phyloP scores from a whole-genome alignment of 495 filamentous ascomycete species.

The Immersiella caudata region DNA sequence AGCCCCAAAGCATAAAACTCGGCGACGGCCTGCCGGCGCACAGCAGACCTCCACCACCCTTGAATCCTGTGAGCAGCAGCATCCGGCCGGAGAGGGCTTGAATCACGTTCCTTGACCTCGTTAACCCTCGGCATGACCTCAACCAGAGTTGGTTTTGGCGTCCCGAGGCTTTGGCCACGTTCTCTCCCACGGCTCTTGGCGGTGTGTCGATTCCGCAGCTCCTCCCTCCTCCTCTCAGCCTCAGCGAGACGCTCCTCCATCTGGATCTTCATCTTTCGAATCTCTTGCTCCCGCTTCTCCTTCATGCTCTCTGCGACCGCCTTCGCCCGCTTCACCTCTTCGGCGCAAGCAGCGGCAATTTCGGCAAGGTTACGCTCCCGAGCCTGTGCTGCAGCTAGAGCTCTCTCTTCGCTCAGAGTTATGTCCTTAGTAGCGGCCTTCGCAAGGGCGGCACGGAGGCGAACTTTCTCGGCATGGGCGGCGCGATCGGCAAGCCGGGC shows the following conservation, averaged over 20 bases:
- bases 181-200: slow-evolving; percentile 56
- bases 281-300: slow-evolving; percentile 85
- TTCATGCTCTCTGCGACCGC: slow-evolving; percentile 89
- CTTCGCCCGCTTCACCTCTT: slow-evolving; percentile 93
- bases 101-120: slow-evolving; percentile 50
- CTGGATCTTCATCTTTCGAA: slow-evolving; percentile 70
- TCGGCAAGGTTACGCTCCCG: slow-evolving; percentile 90
- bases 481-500: slow-evolving; percentile 91
- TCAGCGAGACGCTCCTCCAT: slow-evolving; percentile 90
- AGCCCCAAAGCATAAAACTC: slow-evolving; percentile 71
- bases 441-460: slow-evolving; percentile 79
- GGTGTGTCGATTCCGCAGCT: slow-evolving; percentile 59
- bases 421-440: slow-evolving; percentile 70
- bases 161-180: slow-evolving; percentile 65
- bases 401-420: slow-evolving; percentile 74
- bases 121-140: slow-evolving; percentile 57
- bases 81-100: slow-evolving; percentile 63
- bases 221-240: slow-evolving; percentile 73
- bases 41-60: slow-evolving; percentile 69
- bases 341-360: slow-evolving; percentile 90
- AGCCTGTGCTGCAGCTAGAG: slow-evolving; percentile 86
- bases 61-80: slow-evolving; percentile 75
- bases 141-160: slow-evolving; percentile 46
- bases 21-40: slow-evolving; percentile 61
- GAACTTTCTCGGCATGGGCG: slow-evolving; percentile 96